phyloP scores from a whole-genome alignment of 495 filamentous ascomycete genomes.

The Penicillium soppii region DNA sequence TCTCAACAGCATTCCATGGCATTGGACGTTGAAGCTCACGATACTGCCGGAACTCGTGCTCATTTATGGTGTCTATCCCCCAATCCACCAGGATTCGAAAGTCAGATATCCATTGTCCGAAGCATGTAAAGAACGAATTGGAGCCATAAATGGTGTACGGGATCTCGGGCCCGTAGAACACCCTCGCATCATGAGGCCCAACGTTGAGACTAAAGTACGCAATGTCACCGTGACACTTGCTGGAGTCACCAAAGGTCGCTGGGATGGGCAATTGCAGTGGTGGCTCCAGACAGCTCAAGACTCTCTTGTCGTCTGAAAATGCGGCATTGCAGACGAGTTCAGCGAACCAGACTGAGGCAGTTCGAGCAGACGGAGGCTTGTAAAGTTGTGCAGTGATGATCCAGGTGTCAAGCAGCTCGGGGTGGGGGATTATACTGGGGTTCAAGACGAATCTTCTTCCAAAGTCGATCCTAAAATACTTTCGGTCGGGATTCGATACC shows the following conservation, averaged over 20 bases:
- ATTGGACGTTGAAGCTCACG: conserved; percentile 48
- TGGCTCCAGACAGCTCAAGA: conserved; percentile 36
- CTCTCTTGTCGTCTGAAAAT: conserved; percentile 31
- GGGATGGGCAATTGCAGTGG: conserved; percentile 40
- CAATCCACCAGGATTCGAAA: conserved; percentile 47
- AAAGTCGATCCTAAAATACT: conserved; percentile 46
- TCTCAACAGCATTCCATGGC: conserved; percentile 42
- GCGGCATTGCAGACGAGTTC: conserved; percentile 47
- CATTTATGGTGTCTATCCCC: conserved; percentile 16
- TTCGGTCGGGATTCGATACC: conserved; percentile 33
- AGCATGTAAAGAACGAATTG: conserved; percentile 50
- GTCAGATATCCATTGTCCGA: conserved; percentile 52
- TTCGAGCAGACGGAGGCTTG: not conserved
- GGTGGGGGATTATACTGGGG: conserved; percentile 56
- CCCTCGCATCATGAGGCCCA: conserved; percentile 52
- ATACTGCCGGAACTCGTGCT: conserved; percentile 29
- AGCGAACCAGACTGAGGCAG: conserved; percentile 22
- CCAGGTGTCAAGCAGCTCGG: conserved; percentile 38
- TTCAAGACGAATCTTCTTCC: conserved; percentile 37
- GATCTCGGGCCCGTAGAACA: conserved; percentile 49
- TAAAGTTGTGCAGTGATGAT: conserved; percentile 46
- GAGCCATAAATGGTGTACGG: conserved; percentile 50
- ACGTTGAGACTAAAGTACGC: conserved; percentile 31
- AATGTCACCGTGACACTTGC: conserved; percentile 40
- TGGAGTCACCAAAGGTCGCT: conserved; percentile 31